Evolutionary conservation across 441 rosid species (phyloP), one percentile per base, ranked within the genome.

Genomic region (Pelargonium citronellum): DNA sequence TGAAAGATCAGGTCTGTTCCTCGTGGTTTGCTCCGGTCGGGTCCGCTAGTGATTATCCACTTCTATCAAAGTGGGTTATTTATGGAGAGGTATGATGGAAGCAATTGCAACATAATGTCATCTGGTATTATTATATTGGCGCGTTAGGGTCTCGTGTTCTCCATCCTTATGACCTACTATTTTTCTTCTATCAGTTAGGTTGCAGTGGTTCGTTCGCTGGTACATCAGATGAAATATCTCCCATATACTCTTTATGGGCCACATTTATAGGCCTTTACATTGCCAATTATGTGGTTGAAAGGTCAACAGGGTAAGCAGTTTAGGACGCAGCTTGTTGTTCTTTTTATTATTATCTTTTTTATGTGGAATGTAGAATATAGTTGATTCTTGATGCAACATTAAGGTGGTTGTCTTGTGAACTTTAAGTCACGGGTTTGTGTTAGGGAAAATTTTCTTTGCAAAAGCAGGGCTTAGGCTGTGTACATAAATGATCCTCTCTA

Each of bases 11-110:
- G 81, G 88, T 95, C 64, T 95, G 99, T 79, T 90, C 90, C 15
- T 95, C 99, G 64, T 95, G 99, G 99, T 95, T 95, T 85, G 98
- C 98, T 78, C 98, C 99, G 7, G 99, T 95, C 79, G 99, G 99
- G 66, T 91, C 96, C 75, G 99, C 96, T 24, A 89, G 96, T 83
- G 99, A 95, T 78, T 95, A 95, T 85, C 99, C 99, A 41, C 90
- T 95, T 68, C 72, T 95, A 67, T 92, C 99, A 58, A 95, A 95
- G 82, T 95, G 99, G 99, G 96, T 95, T 79, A 87, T 95, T 39
- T 95, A 95, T 57, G 99, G 98, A 69, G 96, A 95, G 97, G 99
- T 95, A 84, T 60, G 71, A 61, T 73, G 69, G 64, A 64, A 37
- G 72, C 68, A 30, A 47, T 30, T 64, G 13, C 30, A 67, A 69